Evolutionary conservation across 108 stramenopile species (phyloP).

Genomic region (Hondaea fermentalgiana): DNA sequence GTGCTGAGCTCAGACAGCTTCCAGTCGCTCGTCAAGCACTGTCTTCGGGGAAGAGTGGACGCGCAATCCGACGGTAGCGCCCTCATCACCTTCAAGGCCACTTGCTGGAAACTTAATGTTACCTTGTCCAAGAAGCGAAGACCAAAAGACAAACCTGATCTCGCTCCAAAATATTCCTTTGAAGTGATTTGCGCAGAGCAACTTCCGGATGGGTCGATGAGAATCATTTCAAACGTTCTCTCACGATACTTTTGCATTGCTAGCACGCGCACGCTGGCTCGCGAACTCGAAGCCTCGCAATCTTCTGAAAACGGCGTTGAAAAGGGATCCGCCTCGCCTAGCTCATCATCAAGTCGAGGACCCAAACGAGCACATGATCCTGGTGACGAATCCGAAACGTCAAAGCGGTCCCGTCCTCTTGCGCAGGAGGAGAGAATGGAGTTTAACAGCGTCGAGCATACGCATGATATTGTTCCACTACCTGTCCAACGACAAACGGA

Average conservation of each 20-base stretch:
- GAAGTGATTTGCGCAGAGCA: not conserved
- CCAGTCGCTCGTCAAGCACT: not conserved
- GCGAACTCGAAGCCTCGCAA: not conserved
- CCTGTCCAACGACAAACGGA: too few species aligned
- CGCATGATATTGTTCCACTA: too few species aligned
- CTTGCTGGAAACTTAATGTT: not conserved
- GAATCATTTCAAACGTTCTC: not conserved
- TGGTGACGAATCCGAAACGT: too few species aligned
- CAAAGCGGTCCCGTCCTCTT: too few species aligned
- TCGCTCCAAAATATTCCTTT: not conserved
- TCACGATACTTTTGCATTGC: not conserved
- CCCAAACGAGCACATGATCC: too few species aligned
- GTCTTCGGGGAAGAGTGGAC: not conserved
- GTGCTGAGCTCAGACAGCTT: not conserved
- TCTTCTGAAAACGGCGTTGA: not conserved
- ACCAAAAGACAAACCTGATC: not conserved
- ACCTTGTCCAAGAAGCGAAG: not conserved
- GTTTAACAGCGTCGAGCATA: too few species aligned
- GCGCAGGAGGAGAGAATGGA: too few species aligned
- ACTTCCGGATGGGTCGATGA: not conserved
- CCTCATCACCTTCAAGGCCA: not conserved
- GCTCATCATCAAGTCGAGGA: not conserved
- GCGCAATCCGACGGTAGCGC: not conserved
- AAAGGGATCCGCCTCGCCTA: not conserved
- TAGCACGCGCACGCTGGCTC: constrained; percentile 4